Conservation (phyloP, 2,329 filamentous ascomycete genomes). For the Acarospora socialis region DNA sequence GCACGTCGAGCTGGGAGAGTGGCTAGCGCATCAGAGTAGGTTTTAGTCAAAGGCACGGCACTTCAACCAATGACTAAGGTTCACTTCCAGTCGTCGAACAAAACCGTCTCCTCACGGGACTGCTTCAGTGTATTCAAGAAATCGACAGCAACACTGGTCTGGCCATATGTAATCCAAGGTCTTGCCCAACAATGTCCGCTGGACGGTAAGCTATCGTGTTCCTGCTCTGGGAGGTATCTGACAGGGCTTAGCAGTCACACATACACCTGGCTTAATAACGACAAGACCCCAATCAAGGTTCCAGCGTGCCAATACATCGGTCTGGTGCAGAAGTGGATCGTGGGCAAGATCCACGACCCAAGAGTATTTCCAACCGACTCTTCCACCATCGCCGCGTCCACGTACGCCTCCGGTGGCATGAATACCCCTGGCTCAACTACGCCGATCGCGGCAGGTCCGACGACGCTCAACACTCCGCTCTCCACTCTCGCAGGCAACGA, state of each 20-base stretch:
- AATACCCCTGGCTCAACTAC: conserved; percentile 28
- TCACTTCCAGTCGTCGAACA: conserved; percentile 83
- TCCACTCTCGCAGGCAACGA: conserved; percentile 49
- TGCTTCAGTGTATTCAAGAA: conserved; percentile 78
- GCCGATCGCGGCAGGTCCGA: conserved; percentile 30
- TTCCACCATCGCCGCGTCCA: conserved; percentile 43
- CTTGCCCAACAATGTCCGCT: conserved; percentile 86
- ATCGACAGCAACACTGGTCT: conserved; percentile 60
- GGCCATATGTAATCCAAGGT: conserved; percentile 69
- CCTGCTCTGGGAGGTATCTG: conserved; percentile 1
- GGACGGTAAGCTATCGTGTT: conserved; percentile 54
- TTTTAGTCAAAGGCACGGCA: conserved; percentile 4
- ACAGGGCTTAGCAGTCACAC: conserved; percentile 55
- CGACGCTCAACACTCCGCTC: conserved; percentile 38
- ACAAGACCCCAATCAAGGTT: conserved; percentile 77
- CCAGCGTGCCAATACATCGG: conserved; percentile 89
- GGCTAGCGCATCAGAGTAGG: conserved; percentile 87
- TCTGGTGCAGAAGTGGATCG: conserved; percentile 93
- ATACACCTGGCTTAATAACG: conserved; percentile 89
- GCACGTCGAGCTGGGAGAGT: conserved; percentile 87
- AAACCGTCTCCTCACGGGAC: conserved; percentile 75
- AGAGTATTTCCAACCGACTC: conserved; percentile 82
- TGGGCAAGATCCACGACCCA: conserved; percentile 83
- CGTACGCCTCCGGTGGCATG: conserved; percentile 40
- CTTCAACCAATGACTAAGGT: no score